Evolutionary conservation across 2,329 filamentous ascomycete genomes (phyloP).

Genomic region (Phialophora chinensis): DNA sequence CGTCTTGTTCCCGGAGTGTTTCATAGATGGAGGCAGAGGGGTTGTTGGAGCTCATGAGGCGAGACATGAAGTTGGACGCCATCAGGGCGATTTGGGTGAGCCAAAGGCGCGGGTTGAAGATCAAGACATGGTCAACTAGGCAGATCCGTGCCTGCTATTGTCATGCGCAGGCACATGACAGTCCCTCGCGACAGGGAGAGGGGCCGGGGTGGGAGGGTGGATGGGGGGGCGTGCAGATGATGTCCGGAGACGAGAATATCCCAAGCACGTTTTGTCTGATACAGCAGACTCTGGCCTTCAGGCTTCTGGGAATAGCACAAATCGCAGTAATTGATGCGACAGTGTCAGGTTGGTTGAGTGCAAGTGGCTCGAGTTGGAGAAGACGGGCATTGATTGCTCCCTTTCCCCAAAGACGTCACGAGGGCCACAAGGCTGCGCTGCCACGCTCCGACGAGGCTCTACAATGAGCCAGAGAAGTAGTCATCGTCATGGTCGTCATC

Average conservation of each 20-base stretch:
- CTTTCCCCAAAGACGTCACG: slow-evolving; percentile 13
- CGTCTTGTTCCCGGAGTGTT: slow-evolving; percentile 54
- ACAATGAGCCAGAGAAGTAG: background rate
- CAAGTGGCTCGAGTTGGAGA: slow-evolving; percentile 1
- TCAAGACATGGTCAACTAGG: slow-evolving; percentile 28
- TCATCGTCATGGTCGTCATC: background rate
- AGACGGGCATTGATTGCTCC: background rate
- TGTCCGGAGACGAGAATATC: background rate
- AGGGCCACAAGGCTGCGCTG: slow-evolving; percentile 11
- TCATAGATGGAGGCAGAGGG: slow-evolving; percentile 53
- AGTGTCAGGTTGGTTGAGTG: background rate
- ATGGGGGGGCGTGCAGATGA: slow-evolving; percentile 5
- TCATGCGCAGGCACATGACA: slow-evolving; percentile 36
- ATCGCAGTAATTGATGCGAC: background rate
- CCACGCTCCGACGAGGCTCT: slow-evolving; percentile 12
- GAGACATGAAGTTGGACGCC: slow-evolving; percentile 61
- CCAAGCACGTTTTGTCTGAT: background rate
- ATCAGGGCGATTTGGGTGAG: slow-evolving; percentile 41
- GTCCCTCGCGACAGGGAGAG: slow-evolving; percentile 25
- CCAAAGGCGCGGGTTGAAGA: slow-evolving; percentile 3
- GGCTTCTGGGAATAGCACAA: background rate
- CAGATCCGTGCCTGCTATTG: slow-evolving; percentile 29
- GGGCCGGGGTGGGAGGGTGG: slow-evolving; percentile 8
- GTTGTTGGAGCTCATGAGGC: slow-evolving; percentile 52
- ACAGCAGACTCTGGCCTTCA: background rate